Percentiles rank a stretch among this genome's conserved stretches.
Evolutionary conservation across 2,329 filamentous ascomycete species (phyloP).

Genomic region (Fusarium guadeloupense): DNA sequence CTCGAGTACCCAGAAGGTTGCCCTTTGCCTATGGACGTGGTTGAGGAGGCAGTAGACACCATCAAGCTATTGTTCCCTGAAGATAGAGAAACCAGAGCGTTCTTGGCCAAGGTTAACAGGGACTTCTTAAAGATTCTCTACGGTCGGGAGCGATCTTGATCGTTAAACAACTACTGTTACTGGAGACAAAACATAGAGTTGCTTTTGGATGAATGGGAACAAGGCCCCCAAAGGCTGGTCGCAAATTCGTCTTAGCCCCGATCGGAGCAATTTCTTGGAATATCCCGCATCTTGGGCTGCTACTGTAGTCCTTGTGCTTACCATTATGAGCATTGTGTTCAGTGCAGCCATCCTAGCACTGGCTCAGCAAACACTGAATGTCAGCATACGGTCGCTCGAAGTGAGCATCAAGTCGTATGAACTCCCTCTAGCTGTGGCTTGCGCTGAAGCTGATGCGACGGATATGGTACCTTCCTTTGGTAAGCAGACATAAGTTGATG

Average conservation of each 20-base stretch:
- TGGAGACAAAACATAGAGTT: not conserved
- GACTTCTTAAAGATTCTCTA: not conserved
- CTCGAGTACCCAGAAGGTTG: not conserved
- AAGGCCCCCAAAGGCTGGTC: not conserved
- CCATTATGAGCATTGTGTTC: not conserved
- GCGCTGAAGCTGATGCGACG: not conserved
- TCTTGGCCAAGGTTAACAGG: not conserved
- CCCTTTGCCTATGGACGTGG: not conserved
- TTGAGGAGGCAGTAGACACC: not conserved
- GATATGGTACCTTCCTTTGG: not conserved
- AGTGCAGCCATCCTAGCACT: not conserved
- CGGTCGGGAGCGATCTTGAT: not conserved
- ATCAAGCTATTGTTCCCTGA: not conserved
- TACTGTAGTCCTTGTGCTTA: not conserved
- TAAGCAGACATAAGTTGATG: too few relatives aligned
- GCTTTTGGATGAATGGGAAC: not conserved
- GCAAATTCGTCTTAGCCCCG: not conserved
- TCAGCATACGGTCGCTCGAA: not conserved
- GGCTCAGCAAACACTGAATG: not conserved
- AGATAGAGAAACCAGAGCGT: not conserved
- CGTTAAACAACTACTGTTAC: not conserved
- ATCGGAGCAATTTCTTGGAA: not conserved
- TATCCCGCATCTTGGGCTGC: not conserved
- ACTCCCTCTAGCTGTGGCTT: not conserved
- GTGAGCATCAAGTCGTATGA: not conserved